Conservation (phyloP, 2,329 filamentous ascomycete species). For the Elsinoe ampelina region DNA sequence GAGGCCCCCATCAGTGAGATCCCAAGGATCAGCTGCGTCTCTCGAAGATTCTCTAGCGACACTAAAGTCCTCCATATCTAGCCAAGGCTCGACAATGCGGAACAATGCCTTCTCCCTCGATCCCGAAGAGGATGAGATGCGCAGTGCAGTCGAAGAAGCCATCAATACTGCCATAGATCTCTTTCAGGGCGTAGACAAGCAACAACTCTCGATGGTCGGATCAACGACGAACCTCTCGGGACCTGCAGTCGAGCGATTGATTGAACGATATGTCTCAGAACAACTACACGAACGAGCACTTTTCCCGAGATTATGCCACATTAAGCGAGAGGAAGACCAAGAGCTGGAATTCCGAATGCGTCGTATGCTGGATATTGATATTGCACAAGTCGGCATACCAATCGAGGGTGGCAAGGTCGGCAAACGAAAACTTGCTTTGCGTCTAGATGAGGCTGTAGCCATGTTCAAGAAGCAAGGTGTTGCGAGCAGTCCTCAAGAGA, state of each 20-base stretch:
- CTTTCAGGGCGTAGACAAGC: slow-evolving; percentile 91
- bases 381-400: slow-evolving; percentile 84
- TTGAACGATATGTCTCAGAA: slow-evolving; percentile 89
- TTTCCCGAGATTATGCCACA: slow-evolving; percentile 70
- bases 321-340: slow-evolving; percentile 71
- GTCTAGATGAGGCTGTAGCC: slow-evolving; percentile 70
- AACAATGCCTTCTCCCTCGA: slow-evolving; percentile 58
- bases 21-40: slow-evolving; percentile 25
- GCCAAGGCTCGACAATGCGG: slow-evolving; percentile 32
- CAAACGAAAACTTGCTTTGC: slow-evolving; percentile 70
- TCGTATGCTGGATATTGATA: slow-evolving; percentile 88
- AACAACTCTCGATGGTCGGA: slow-evolving; percentile 82
- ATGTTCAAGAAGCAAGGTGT: slow-evolving; percentile 78
- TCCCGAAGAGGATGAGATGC: slow-evolving; percentile 86
- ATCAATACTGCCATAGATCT: slow-evolving; percentile 90
- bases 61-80: slow-evolving; percentile 27
- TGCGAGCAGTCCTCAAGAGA: slow-evolving; percentile 75
- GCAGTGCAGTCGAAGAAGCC: slow-evolving; percentile 78
- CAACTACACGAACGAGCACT: slow-evolving; percentile 78
- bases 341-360: slow-evolving; percentile 83
- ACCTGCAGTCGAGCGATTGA: slow-evolving; percentile 81
- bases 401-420: slow-evolving; percentile 69
- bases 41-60: slow-evolving; percentile 25
- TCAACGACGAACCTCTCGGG: slow-evolving; percentile 91
- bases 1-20: slow-evolving; percentile 27